phyloP scores from a whole-genome alignment of 2,329 filamentous ascomycete genomes.

The Myriosclerotinia scirpicola region DNA sequence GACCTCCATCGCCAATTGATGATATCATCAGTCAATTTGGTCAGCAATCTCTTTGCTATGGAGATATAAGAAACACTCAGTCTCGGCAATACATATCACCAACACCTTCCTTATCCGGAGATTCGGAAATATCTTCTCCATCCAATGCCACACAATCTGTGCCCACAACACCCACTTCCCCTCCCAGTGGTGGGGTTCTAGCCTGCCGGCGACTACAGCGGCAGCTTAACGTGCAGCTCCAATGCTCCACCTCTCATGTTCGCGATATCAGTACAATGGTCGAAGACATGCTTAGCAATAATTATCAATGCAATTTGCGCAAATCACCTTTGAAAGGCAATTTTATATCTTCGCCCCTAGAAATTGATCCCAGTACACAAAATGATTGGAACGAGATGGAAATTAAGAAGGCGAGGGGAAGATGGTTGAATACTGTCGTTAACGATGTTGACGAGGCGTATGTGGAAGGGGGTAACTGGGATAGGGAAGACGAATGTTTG shows the following conservation, averaged over 20 bases:
- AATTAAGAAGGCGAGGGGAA: constrained; percentile 2
- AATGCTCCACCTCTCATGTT: constrained; percentile 23
- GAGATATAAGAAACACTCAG: not conserved
- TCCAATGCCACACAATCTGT: constrained; percentile 15
- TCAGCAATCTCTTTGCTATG: constrained; percentile 6
- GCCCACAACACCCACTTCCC: constrained; percentile 15
- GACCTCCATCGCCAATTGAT: constrained; percentile 11
- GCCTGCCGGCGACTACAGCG: constrained; percentile 27
- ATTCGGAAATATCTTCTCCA: constrained; percentile 15
- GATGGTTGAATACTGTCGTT: constrained; percentile 14
- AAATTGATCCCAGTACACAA: not conserved
- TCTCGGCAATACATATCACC: constrained; percentile 14
- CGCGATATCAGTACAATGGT: constrained; percentile 26
- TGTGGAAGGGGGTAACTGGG: constrained; percentile 7
- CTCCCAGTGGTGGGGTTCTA: not conserved
- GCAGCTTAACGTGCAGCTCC: constrained; percentile 28
- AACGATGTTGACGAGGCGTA: constrained; percentile 18
- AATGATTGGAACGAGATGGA: not conserved
- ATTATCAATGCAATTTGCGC: constrained; percentile 24
- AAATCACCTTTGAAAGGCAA: constrained; percentile 1
- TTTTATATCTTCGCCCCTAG: not conserved
- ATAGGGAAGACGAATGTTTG: not conserved
- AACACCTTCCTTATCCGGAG: constrained; percentile 19
- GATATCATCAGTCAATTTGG: constrained; percentile 18
- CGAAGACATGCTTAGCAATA: constrained; percentile 27